Conservation (phyloP, 768 basidiomycete genomes). For the Psilocybe tampanensis region DNA sequence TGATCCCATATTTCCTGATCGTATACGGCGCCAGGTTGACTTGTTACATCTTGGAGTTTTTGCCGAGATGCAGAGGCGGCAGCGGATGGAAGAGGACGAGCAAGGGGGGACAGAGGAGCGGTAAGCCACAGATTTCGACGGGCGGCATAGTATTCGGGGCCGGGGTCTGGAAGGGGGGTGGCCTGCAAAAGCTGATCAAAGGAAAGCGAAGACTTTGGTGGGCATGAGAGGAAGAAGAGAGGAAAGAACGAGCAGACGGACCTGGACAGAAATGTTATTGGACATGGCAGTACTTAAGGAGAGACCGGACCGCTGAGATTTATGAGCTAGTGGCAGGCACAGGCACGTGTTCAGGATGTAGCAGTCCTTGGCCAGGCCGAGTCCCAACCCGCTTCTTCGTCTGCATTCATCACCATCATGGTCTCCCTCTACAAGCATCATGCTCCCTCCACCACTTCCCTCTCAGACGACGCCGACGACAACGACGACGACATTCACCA, state of each 20-base stretch:
- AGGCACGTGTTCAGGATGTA: conserved; percentile 21
- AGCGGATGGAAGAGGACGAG: conserved; percentile 22
- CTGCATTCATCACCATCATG: conserved; percentile 32
- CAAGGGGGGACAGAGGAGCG: conserved; percentile 16
- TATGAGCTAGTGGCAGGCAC: too few species aligned
- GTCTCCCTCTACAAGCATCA: conserved; percentile 52
- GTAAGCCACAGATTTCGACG: conserved; percentile 66
- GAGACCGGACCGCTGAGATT: conserved; percentile 9
- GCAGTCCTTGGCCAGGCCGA: conserved; percentile 13
- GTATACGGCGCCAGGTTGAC: conserved; percentile 45
- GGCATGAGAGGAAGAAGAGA: conserved; percentile 8
- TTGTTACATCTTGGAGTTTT: conserved; percentile 55
- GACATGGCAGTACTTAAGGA: conserved; percentile 5
- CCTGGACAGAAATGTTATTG: conserved; percentile 6
- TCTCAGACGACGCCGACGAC: conserved; percentile 75
- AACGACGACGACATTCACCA: conserved; percentile 42
- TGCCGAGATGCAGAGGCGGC: conserved; percentile 43
- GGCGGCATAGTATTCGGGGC: conserved; percentile 63
- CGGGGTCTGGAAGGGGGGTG: conserved; percentile 56
- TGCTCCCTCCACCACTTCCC: conserved; percentile 76
- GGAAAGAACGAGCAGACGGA: conserved; percentile 10
- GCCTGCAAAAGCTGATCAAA: conserved; percentile 44
- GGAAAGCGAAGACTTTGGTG: conserved; percentile 16
- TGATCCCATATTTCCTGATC: conserved; percentile 57
- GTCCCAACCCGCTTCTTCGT: conserved; percentile 17